Base-by-base conservation (phyloP, 257 asterid genomes). In the Marsdenia floribunda region DNA sequence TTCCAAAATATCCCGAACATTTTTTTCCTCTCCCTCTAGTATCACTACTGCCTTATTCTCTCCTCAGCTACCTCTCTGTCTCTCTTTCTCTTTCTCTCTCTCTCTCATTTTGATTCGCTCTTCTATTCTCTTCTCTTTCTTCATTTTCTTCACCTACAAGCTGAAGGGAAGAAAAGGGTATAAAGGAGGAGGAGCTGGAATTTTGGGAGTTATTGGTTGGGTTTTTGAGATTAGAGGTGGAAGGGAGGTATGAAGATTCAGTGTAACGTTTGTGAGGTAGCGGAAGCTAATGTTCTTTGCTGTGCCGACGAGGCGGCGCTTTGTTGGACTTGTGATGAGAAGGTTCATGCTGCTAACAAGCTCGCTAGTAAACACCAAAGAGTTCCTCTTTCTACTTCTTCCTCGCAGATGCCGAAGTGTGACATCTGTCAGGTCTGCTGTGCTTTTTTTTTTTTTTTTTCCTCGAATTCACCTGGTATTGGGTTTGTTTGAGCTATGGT, bases 261-360 rank as follows among this genome's bases (percentile, higher is more conserved):
- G 91, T 93, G 98, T 80, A 93, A 84, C 88, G 89, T 82, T 33
- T 90, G 98, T 68, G 94, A 82, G 88, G 87, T 83, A 49, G 96
- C 90, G 71, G 97, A 90, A 79, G 98, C 98, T 4, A 84, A 68
- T 54, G 86, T 93, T 9, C 80, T 89, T 40, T 93, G 98, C 85
- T 93, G 97, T 77, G 98, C 98, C 3, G 98, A 93, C 74, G 97
- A 93, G 83, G 98, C 91, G 71, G 98, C 94, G 21, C 86, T 93
- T 6, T 93, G 97, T 33, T 77, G 79, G 89, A 63, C 58, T 1
- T 93, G 97, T 80, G 97, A 93, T 76, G 82, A 83, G 78, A 90
- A 86, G 35, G 94, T 90, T 40, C 98, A 93, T 70, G 91, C 93
- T 9, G 91, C 91, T 50, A 93, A 90, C 57, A 92, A 89, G 85